Evolutionary conservation across 495 filamentous ascomycete genomes (phyloP).

Genomic region (Clavariopsis aquatica): DNA sequence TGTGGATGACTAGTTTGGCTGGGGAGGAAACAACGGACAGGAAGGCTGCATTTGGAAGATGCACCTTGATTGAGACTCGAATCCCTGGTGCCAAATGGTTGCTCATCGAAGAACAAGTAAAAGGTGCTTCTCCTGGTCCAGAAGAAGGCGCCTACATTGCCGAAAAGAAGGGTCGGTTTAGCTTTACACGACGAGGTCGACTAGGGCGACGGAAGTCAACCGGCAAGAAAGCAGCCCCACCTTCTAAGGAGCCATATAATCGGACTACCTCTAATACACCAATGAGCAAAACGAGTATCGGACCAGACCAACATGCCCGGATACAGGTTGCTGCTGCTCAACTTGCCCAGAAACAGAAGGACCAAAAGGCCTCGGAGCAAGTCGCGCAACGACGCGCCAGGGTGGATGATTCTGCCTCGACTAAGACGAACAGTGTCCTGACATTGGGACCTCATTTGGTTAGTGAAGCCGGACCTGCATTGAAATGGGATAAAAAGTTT

Average conservation of each 20-base stretch:
- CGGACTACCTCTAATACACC: slow-evolving; percentile 51
- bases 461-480: slow-evolving; percentile 83
- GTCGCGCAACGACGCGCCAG: slow-evolving; percentile 46
- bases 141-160: slow-evolving; percentile 84
- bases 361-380: slow-evolving; percentile 43
- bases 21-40: slow-evolving; percentile 79
- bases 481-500: slow-evolving; percentile 93
- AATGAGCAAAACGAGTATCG: slow-evolving; percentile 84
- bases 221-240: slow-evolving; percentile 51
- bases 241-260: slow-evolving; percentile 55
- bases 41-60: slow-evolving; percentile 92
- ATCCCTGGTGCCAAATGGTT: slow-evolving; percentile 85
- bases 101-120: slow-evolving; percentile 93
- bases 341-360: slow-evolving; percentile 66
- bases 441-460: slow-evolving; percentile 84
- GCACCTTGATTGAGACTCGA: slow-evolving; percentile 84
- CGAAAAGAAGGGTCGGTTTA: slow-evolving; percentile 90
- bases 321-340: slow-evolving; percentile 87
- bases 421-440: slow-evolving; percentile 88
- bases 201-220: slow-evolving; percentile 70
- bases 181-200: slow-evolving; percentile 71
- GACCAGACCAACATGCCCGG: slow-evolving; percentile 85
- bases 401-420: slow-evolving; percentile 55
- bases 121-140: slow-evolving; percentile 83
- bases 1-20: slow-evolving; percentile 96